These are phyloP conservation scores for Physaria fendleri DNA, from an alignment of 345 rosid species.

Conservation along the genomic window DNA sequence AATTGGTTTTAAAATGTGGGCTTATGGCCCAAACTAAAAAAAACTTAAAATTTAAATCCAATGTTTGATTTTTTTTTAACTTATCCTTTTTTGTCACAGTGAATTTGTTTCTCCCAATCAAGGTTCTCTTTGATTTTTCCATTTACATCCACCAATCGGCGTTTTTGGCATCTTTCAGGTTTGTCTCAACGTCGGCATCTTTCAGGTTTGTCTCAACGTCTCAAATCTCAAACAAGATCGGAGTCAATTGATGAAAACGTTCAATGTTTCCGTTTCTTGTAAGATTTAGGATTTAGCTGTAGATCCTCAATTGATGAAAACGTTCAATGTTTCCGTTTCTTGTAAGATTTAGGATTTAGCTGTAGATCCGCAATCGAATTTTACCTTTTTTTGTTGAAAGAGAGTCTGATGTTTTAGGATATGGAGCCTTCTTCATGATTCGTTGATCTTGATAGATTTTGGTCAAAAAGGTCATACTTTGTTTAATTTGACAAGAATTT, in stretches of 20 bases:
- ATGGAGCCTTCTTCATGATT: neutral
- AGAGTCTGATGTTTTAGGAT: neutral
- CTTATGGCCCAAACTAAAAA: neutral
- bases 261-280: neutral
- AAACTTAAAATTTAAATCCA: neutral
- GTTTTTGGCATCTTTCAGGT: slow-evolving; percentile 19
- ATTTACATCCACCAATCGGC: slow-evolving; percentile 4
- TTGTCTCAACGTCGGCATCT: no score
- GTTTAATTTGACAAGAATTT: neutral
- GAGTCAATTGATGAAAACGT: neutral
- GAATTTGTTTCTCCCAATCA: slow-evolving; percentile 7
- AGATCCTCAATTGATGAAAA: slow-evolving; percentile 9
- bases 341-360: neutral
- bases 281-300: neutral
- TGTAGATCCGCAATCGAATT: slow-evolving; percentile 1
- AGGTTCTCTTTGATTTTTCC: neutral
- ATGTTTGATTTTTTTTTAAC: neutral
- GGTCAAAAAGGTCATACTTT: neutral
- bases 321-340: neutral
- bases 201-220: no score
- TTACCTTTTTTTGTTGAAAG: neutral
- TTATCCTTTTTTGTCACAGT: no score
- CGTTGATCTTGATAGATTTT: neutral
- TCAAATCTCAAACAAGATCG: slow-evolving; percentile 5
- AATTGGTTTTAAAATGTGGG: neutral